A percentile compares a stretch with the other conserved stretches of the same genome.
Evolutionary conservation across 2,329 filamentous ascomycete species (phyloP).

Genomic region (Hypoxylon rubiginosum): DNA sequence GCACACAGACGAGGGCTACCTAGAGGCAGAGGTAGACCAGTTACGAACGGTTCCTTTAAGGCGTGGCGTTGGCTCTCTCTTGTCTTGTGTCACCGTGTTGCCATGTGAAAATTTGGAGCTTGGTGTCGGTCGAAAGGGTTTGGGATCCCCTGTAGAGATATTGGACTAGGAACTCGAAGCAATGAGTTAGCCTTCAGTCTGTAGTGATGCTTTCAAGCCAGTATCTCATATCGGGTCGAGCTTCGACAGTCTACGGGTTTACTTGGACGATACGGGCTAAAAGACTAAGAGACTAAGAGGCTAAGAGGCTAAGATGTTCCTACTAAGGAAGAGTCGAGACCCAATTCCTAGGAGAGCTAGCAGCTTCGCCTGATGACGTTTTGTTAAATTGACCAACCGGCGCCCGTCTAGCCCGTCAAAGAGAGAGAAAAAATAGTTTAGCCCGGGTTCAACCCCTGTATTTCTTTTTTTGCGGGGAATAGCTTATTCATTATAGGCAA

Average conservation of each 20-base stretch:
- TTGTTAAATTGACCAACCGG: slow-evolving; percentile 28
- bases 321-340: slow-evolving; percentile 4
- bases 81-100: slow-evolving; percentile 33
- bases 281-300: slow-evolving; percentile 8
- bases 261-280: neutral
- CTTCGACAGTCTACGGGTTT: neutral
- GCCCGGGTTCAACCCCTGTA: slow-evolving; percentile 25
- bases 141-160: slow-evolving; percentile 8
- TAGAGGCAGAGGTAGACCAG: slow-evolving; percentile 1
- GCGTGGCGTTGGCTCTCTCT: slow-evolving; percentile 16
- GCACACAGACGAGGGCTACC: slow-evolving; percentile 9
- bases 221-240: neutral
- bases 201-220: neutral
- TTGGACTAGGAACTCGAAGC: neutral
- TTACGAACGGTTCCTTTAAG: neutral
- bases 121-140: neutral
- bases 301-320: slow-evolving; percentile 10
- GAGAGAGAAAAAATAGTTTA: slow-evolving; percentile 22
- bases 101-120: slow-evolving; percentile 31
- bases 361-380: slow-evolving; percentile 38
- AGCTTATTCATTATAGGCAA: neutral
- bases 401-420: slow-evolving; percentile 22
- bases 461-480: slow-evolving; percentile 31
- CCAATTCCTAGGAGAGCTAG: slow-evolving; percentile 22
- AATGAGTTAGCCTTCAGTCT: neutral